phyloP scores from a whole-genome alignment of 257 asterid genomes.

The Petunia axillaris region DNA sequence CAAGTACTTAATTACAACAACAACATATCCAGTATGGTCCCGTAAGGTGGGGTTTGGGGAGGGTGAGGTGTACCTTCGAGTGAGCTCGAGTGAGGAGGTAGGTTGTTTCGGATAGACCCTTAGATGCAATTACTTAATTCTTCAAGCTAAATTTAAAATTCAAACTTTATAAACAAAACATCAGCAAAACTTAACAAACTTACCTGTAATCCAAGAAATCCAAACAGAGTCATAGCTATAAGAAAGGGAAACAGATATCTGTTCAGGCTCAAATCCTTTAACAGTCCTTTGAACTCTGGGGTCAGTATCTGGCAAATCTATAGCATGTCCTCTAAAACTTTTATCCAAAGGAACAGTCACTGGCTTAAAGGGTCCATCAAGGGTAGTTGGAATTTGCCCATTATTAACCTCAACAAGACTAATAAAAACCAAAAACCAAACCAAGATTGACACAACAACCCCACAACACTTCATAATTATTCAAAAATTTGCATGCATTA shows the following conservation, averaged over 20 bases:
- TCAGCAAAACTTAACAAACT: background rate
- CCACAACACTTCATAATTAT: conserved; percentile 31
- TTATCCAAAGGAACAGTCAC: conserved; percentile 71
- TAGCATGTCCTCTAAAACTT: conserved; percentile 75
- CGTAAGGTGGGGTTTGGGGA: too few relatives aligned
- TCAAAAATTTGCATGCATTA: conserved; percentile 19
- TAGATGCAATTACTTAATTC: background rate
- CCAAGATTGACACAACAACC: conserved; percentile 21
- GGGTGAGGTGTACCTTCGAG: too few relatives aligned
- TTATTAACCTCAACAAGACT: conserved; percentile 34
- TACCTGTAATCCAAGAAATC: conserved; percentile 98
- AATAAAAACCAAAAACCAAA: conserved; percentile 24
- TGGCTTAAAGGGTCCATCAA: conserved; percentile 85
- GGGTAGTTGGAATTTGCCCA: conserved; percentile 64
- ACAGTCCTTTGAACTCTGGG: conserved; percentile 75
- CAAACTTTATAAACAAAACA: background rate
- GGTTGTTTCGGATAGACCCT: too few relatives aligned
- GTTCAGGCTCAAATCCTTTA: conserved; percentile 78
- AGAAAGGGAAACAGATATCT: conserved; percentile 84
- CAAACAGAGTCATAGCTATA: conserved; percentile 70
- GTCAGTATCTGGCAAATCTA: conserved; percentile 82
- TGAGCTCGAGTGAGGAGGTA: too few relatives aligned
- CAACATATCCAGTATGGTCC: too few relatives aligned
- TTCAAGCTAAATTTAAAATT: background rate
- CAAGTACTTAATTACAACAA: background rate